These are phyloP conservation scores for Russula earlei DNA, from an alignment of 768 basidiomycete species.

Conservation along the genomic window DNA sequence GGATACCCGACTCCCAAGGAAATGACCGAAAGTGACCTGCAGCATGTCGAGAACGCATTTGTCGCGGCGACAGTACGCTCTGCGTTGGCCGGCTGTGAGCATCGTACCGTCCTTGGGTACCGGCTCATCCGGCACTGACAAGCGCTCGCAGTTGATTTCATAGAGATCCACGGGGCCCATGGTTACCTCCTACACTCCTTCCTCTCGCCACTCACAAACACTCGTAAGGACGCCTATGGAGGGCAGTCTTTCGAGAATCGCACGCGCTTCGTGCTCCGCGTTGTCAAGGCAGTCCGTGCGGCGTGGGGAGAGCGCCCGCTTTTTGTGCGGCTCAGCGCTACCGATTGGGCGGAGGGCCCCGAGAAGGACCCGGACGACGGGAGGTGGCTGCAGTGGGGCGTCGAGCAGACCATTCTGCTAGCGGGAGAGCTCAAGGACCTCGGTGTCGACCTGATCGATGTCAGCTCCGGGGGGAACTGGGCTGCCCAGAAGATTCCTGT, in stretches of 20 bases:
- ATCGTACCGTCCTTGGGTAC: neutral
- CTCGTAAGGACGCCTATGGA: slow-evolving; percentile 61
- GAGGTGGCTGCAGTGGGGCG: slow-evolving; percentile 61
- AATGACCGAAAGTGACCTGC: slow-evolving; percentile 46
- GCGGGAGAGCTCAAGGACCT: slow-evolving; percentile 45
- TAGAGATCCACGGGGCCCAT: slow-evolving; percentile 67
- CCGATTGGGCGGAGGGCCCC: slow-evolving; percentile 44
- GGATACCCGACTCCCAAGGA: slow-evolving; percentile 47
- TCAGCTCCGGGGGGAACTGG: slow-evolving; percentile 34
- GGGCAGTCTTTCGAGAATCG: slow-evolving; percentile 62
- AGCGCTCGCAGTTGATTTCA: slow-evolving; percentile 44
- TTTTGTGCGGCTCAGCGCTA: slow-evolving; percentile 51
- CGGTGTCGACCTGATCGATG: slow-evolving; percentile 73
- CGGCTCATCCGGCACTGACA: neutral
- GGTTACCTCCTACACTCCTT: slow-evolving; percentile 63
- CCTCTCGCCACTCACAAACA: slow-evolving; percentile 67
- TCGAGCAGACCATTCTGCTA: slow-evolving; percentile 62
- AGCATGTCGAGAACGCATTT: slow-evolving; percentile 52
- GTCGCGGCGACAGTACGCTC: slow-evolving; percentile 42
- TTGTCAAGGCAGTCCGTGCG: slow-evolving; percentile 42
- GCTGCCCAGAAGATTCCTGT: slow-evolving; percentile 46
- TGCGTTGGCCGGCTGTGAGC: slow-evolving; percentile 53
- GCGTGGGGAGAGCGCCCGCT: slow-evolving; percentile 58
- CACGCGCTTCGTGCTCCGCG: slow-evolving; percentile 47
- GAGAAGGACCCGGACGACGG: slow-evolving; percentile 46